Evolutionary conservation across 2,329 filamentous ascomycete species (phyloP).

Genomic region (Xylariaceae sp.): DNA sequence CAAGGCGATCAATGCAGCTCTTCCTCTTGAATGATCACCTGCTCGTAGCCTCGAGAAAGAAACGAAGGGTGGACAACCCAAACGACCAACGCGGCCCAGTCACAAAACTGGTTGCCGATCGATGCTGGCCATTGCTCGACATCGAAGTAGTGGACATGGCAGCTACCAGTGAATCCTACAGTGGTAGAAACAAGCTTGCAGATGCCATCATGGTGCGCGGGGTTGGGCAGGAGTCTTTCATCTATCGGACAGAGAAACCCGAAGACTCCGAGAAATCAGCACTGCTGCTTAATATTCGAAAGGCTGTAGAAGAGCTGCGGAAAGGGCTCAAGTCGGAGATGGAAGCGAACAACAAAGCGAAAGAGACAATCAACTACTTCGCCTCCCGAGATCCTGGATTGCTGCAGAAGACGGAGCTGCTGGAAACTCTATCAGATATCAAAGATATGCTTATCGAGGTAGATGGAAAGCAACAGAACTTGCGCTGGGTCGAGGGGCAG

Average conservation of each 20-base stretch:
- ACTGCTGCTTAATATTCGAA: constrained; percentile 84
- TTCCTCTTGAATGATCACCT: constrained; percentile 94
- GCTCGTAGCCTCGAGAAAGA: constrained; percentile 85
- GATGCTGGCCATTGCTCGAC: constrained; percentile 90
- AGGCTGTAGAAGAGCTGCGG: constrained; percentile 86
- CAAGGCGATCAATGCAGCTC: constrained; percentile 81
- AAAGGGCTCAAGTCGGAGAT: constrained; percentile 82
- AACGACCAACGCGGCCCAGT: constrained; percentile 48
- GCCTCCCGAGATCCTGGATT: constrained; percentile 72
- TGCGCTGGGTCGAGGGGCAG: constrained; percentile 92
- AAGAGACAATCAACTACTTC: constrained; percentile 83
- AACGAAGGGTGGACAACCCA: constrained; percentile 73
- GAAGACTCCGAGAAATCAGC: constrained; percentile 75
- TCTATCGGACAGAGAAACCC: constrained; percentile 83
- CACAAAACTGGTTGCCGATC: constrained; percentile 83
- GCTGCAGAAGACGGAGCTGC: constrained; percentile 72
- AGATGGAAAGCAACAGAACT: constrained; percentile 92
- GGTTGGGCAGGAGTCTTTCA: constrained; percentile 85
- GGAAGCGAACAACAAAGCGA: constrained; percentile 78
- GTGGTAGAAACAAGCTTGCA: constrained; percentile 59
- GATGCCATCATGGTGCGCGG: constrained; percentile 88
- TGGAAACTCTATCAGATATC: constrained; percentile 72
- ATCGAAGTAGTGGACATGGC: constrained; percentile 90
- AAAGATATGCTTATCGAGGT: constrained; percentile 92
- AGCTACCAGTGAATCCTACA: constrained; percentile 55